These are phyloP conservation scores for Kregervanrija fluxuum DNA, from an alignment of 805 yeast genomes.

Conservation along the genomic window DNA sequence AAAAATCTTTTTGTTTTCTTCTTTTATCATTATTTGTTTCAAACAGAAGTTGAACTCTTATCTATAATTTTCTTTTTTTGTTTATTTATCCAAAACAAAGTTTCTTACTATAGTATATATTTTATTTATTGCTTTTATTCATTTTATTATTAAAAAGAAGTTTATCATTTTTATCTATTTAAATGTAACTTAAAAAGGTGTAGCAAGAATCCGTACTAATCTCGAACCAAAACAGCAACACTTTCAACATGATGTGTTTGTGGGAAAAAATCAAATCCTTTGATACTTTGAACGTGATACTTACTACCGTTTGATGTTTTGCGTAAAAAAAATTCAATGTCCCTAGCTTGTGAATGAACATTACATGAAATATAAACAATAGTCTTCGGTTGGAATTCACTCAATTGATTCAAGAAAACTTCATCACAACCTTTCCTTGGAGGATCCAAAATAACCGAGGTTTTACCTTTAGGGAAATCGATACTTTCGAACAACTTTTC, in stretches of 20 bases:
- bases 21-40: neutral
- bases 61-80: neutral
- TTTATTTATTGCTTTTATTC: too few species aligned
- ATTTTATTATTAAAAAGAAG: too few species aligned
- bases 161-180: too few species aligned
- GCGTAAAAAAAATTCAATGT: constrained; percentile 72
- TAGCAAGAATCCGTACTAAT: neutral
- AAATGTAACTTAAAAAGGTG: neutral
- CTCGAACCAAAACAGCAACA: constrained; percentile 35
- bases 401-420: constrained; percentile 75
- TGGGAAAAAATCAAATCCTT: constrained; percentile 92
- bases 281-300: constrained; percentile 71
- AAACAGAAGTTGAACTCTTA: neutral
- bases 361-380: constrained; percentile 96
- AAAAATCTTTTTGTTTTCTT: neutral
- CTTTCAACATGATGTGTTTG: constrained; percentile 55
- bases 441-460: constrained; percentile 92
- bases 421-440: constrained; percentile 97
- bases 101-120: too few species aligned
- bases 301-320: constrained; percentile 53
- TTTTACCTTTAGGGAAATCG: constrained; percentile 65
- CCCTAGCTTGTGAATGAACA: constrained; percentile 96
- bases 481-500: constrained; percentile 78
- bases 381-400: constrained; percentile 75
- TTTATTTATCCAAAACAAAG: too few species aligned